A percentile compares a stretch with the other conserved stretches of the same genome.
phyloP scores from a whole-genome alignment of 1,284 basidiomycete genomes.

The Leccinum subspadiceum region DNA sequence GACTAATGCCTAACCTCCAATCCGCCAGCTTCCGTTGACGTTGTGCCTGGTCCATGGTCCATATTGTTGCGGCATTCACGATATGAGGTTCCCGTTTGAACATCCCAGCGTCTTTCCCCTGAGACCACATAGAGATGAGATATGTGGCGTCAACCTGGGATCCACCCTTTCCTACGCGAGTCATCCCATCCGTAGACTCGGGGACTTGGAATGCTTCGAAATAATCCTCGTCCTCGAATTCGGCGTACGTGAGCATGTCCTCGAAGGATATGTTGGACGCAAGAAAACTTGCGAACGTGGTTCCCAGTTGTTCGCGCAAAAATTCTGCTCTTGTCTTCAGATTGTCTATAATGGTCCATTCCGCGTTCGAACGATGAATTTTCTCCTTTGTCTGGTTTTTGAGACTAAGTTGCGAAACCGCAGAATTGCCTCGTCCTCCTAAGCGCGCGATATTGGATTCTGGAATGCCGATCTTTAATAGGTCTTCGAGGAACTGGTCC shows the following conservation, averaged over 20 bases:
- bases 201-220: conserved; percentile 50
- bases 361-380: conserved; percentile 26
- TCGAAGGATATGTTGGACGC: conserved; percentile 17
- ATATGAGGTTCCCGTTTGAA: conserved; percentile 34
- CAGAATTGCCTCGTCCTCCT: conserved; percentile 50
- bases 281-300: conserved; percentile 24
- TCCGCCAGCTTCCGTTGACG: conserved; percentile 33
- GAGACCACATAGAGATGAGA: conserved; percentile 47
- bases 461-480: conserved; percentile 58
- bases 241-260: conserved; percentile 41
- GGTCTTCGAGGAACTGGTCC: conserved; percentile 60
- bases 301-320: conserved; percentile 23
- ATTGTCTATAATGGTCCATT: conserved; percentile 42
- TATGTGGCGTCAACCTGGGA: conserved; percentile 32
- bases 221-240: conserved; percentile 44
- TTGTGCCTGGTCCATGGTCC: conserved; percentile 38
- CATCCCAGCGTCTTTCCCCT: conserved; percentile 42
- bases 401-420: conserved; percentile 44
- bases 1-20: conserved; percentile 43
- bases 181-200: conserved; percentile 35
- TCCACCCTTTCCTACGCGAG: conserved; percentile 46
- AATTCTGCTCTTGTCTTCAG: conserved; percentile 29
- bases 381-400: conserved; percentile 28
- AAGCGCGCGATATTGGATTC: conserved; percentile 45
- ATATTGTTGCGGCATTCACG: conserved; percentile 35